Base-by-base conservation (phyloP, 139 green algal genomes). In the Pleodorina starrii region DNA sequence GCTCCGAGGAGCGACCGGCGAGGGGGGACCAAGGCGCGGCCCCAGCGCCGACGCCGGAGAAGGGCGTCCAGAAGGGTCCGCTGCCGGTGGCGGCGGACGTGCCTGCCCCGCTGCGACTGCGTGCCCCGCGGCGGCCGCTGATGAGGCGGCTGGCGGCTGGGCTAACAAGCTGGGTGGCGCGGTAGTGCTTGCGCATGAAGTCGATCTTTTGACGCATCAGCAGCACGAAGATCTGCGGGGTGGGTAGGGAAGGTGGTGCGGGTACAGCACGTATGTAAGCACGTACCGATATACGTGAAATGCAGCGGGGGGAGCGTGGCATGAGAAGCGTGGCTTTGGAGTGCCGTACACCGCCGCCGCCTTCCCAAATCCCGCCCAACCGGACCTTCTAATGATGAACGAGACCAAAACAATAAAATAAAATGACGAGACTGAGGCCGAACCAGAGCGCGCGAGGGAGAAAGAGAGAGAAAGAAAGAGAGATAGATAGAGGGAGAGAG, bases 141-240 rank as follows among this genome's bases (percentile, higher is more conserved):
- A 48, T 12, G n/a, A 76, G 68, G 4, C 68, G 68, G 68, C 36
- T 46, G 68, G 32, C 46, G 36, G 35, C 36, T 7, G 68, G 35
- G 1, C 16, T 16, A 10, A 23, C 17, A 0, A 76, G 68, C 68
- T 48, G 35, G 35, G 68, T 21, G 6, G 68, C 29, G 29, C 68
- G 68, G 32, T 46, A 44, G 68, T 48, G 68, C 38, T 76, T 76
- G 35, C 68, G 68, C 32, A 84, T 14, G 23, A n/a, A 16, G 16
- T 90, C 86, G n/a, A 90, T 85, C 59, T 90, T 90, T 0, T 32
- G 74, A 3, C 86, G 60, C 76, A 90, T 69, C 46, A 86, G 32
- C 14, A 69, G 27, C 32, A 90, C 86, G 40, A 90, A 90, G 17
- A 76, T 32, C 68, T 76, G 68, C 36, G 25, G 19, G n/a, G n/a